These are phyloP conservation scores for Leccinum arenicola DNA, from an alignment of 768 basidiomycete species.

Conservation along the genomic window DNA sequence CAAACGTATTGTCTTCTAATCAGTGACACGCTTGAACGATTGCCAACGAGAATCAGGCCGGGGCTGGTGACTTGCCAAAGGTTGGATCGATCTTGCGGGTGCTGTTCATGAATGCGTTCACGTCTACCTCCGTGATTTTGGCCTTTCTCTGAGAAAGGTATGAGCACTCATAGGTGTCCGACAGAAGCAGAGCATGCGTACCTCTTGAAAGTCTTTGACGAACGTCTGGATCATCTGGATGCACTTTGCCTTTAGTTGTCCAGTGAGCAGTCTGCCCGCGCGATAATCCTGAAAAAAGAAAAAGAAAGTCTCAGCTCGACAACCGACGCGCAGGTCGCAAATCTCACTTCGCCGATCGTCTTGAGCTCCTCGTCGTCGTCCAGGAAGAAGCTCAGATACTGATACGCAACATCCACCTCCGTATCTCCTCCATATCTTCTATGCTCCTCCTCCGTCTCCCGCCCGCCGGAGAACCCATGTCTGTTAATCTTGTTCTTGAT, in stretches of 20 bases:
- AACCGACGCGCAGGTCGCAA: neutral
- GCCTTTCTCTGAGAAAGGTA: slow-evolving; percentile 59
- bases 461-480: slow-evolving; percentile 95
- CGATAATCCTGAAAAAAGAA: slow-evolving; percentile 74
- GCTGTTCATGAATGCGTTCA: slow-evolving; percentile 78
- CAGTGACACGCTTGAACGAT: neutral
- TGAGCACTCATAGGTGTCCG: slow-evolving; percentile 3
- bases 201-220: slow-evolving; percentile 84
- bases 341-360: slow-evolving; percentile 63
- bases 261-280: slow-evolving; percentile 81
- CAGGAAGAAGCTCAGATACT: slow-evolving; percentile 93
- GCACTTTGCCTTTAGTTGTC: slow-evolving; percentile 86
- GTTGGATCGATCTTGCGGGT: slow-evolving; percentile 70
- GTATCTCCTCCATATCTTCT: slow-evolving; percentile 83
- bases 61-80: slow-evolving; percentile 36
- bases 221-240: slow-evolving; percentile 81
- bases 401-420: slow-evolving; percentile 94
- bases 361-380: slow-evolving; percentile 91
- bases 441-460: slow-evolving; percentile 96
- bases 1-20: slow-evolving; percentile 6
- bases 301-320: neutral
- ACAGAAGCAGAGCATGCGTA: slow-evolving; percentile 26
- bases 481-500: slow-evolving; percentile 98
- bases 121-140: slow-evolving; percentile 73
- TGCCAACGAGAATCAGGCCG: neutral